phyloP scores from a whole-genome alignment of 176 grass and related monocot genomes.

The Tuctoria greenei region DNA sequence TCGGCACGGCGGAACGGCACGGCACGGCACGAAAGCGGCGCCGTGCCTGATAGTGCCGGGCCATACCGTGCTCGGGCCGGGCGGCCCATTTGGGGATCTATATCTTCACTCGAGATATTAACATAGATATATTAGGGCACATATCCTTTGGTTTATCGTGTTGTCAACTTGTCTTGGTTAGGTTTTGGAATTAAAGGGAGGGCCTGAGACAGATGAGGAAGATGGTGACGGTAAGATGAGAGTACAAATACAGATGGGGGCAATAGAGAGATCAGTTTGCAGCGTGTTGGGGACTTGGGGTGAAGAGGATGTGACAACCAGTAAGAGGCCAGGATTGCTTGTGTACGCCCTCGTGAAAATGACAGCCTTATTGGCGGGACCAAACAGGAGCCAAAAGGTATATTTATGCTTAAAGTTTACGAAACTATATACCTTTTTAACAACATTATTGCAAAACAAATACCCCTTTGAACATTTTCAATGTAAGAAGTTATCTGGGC shows the following conservation, averaged over 20 bases:
- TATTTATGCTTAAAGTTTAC: slow-evolving; percentile 4
- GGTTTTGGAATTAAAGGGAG: slow-evolving; percentile 45
- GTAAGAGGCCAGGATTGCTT: slow-evolving; percentile 1
- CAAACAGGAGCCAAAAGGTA: slow-evolving; percentile 7
- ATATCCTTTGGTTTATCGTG: slow-evolving; percentile 36
- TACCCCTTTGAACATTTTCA: background rate
- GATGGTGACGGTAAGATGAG: background rate
- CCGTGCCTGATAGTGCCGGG: too few relatives aligned
- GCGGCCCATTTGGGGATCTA: too few relatives aligned
- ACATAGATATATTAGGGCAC: slow-evolving; percentile 8
- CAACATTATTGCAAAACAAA: background rate
- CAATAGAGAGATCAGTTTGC: background rate
- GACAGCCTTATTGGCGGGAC: slow-evolving; percentile 21
- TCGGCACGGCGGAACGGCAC: too few relatives aligned
- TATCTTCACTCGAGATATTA: background rate
- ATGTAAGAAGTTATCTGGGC: background rate
- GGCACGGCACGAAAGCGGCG: too few relatives aligned
- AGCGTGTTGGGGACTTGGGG: background rate
- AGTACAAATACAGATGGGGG: background rate
- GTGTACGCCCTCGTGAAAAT: slow-evolving; percentile 41
- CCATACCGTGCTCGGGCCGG: too few relatives aligned
- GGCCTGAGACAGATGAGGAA: background rate
- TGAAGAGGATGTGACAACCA: background rate
- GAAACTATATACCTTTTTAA: background rate
- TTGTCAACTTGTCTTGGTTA: slow-evolving; percentile 47